Conservation (phyloP, 768 basidiomycete species). For the Cystofilobasidium capitatum region DNA sequence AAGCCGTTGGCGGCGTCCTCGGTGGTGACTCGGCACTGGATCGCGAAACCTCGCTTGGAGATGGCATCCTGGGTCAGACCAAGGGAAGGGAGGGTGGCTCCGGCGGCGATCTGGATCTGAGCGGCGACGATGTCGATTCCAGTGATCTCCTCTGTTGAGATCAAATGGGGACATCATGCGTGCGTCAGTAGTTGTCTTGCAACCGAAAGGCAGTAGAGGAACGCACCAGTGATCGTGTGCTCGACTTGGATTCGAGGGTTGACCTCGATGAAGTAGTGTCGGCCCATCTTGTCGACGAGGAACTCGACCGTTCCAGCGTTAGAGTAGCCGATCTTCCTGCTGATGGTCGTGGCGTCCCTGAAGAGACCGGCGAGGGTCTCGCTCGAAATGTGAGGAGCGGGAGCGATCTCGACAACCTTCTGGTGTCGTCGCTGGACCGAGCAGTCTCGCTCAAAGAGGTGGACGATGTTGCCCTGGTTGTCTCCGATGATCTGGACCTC, state of each 20-base stretch:
- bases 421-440: constrained; percentile 97
- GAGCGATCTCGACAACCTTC: constrained; percentile 97
- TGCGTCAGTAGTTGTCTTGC: constrained; percentile 7
- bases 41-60: constrained; percentile 90
- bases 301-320: constrained; percentile 99
- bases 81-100: constrained; percentile 86
- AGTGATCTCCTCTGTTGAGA: constrained; percentile 84
- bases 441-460: constrained; percentile 97
- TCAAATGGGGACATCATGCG: constrained; percentile 17
- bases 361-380: constrained; percentile 81
- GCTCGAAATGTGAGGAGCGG: constrained; percentile 86
- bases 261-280: constrained; percentile 93
- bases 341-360: constrained; percentile 83
- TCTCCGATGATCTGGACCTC: constrained; percentile 95
- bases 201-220: constrained; percentile 8
- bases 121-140: constrained; percentile 99
- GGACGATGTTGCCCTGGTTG: constrained; percentile 82
- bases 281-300: constrained; percentile 88
- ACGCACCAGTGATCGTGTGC: constrained; percentile 88
- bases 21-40: constrained; percentile 96
- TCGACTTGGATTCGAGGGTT: constrained; percentile 92
- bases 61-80: constrained; percentile 94
- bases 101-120: constrained; percentile 99
- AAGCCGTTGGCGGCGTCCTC: constrained; percentile 86
- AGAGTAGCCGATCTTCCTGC: constrained; percentile 83